Percentiles rank a stretch among this genome's conserved stretches.
phyloP scores from a whole-genome alignment of 768 basidiomycete species.

The Lactarius hatsudake region DNA sequence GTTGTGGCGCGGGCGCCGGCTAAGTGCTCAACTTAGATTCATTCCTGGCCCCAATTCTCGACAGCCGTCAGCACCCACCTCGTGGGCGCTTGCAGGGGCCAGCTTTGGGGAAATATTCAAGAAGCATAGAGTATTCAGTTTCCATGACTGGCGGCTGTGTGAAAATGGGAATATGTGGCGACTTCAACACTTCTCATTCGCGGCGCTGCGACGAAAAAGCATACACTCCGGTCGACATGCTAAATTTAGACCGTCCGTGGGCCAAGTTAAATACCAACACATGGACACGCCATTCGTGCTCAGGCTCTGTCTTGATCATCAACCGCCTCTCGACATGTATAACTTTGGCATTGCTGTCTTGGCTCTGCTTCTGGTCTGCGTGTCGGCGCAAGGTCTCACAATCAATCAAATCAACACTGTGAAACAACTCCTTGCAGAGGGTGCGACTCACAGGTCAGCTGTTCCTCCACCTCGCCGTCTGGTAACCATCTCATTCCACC shows the following conservation, averaged over 20 bases:
- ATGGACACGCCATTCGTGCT: not conserved
- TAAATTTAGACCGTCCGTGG: not conserved
- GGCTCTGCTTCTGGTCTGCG: not conserved
- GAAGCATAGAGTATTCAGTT: not conserved
- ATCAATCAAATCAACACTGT: constrained; percentile 37
- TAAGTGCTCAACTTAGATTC: no score
- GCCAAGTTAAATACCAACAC: not conserved
- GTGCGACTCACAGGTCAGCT: constrained; percentile 42
- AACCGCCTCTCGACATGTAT: not conserved
- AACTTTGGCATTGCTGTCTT: not conserved
- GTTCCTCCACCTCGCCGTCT: not conserved
- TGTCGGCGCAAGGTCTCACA: constrained; percentile 37
- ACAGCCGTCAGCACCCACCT: no score
- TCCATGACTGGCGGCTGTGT: not conserved
- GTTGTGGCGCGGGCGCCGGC: no score
- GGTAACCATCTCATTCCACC: not conserved
- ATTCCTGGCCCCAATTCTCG: no score
- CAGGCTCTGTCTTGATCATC: not conserved
- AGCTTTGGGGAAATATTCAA: not conserved
- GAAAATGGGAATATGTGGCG: not conserved
- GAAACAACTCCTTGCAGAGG: constrained; percentile 38
- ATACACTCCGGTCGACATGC: not conserved
- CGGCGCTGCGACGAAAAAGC: not conserved
- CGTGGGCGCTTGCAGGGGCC: no score
- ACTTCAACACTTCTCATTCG: not conserved